These are phyloP conservation scores for Penicillium sclerotiorum DNA, from an alignment of 2,329 filamentous ascomycete species.

Conservation along the genomic window DNA sequence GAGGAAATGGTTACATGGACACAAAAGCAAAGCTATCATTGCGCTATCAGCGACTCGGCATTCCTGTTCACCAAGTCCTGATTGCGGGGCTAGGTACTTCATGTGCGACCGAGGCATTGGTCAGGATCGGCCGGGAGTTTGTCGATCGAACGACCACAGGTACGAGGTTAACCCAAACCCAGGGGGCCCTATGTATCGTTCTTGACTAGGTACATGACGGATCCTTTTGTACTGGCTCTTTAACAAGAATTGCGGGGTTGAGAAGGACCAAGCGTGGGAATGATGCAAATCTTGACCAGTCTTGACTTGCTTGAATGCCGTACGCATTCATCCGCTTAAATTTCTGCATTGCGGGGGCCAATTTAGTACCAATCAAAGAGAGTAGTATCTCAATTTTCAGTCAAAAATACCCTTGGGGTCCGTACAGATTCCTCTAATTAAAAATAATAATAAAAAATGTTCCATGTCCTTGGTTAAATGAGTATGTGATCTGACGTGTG, in stretches of 20 bases:
- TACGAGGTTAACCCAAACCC: constrained; percentile 7
- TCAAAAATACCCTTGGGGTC: neutral
- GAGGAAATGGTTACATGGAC: neutral
- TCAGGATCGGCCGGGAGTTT: constrained; percentile 14
- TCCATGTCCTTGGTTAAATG: neutral
- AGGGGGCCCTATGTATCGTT: neutral
- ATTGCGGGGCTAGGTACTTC: constrained; percentile 16
- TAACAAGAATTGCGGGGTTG: constrained; percentile 14
- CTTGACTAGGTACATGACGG: neutral
- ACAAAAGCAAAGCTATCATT: neutral
- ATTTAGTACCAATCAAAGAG: neutral
- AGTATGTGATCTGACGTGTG: neutral
- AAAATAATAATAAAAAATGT: neutral
- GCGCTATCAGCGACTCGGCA: constrained; percentile 3
- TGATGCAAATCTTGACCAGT: neutral
- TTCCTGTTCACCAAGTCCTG: neutral
- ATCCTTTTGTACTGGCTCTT: constrained; percentile 1
- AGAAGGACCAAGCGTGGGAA: constrained; percentile 19
- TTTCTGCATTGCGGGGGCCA: neutral
- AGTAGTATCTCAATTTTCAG: too few relatives aligned
- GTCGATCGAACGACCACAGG: constrained; percentile 21
- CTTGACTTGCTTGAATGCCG: neutral
- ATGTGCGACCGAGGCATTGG: constrained; percentile 29
- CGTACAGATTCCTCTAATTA: neutral
- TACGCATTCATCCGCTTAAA: constrained; percentile 10